These are phyloP conservation scores for Agaricus blazei DNA, from an alignment of 768 basidiomycete genomes.

Conservation along the genomic window DNA sequence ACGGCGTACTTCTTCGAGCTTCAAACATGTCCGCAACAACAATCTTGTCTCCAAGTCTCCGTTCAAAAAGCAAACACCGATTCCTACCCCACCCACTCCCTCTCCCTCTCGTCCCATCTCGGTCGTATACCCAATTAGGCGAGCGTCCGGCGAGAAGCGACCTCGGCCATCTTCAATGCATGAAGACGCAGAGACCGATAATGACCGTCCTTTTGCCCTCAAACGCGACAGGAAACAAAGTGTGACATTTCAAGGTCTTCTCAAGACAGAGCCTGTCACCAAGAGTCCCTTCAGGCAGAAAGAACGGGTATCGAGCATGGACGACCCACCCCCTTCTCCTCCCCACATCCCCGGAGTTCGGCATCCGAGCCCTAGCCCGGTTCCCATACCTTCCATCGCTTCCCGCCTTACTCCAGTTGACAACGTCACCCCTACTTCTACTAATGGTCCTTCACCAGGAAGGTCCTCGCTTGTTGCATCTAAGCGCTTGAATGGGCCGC, in stretches of 20 bases:
- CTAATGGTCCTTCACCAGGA: constrained; percentile 41
- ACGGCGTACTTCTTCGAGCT: constrained; percentile 73
- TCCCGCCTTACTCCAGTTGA: constrained; percentile 9
- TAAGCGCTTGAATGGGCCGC: constrained; percentile 72
- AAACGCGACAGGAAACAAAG: constrained; percentile 75
- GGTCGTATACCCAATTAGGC: constrained; percentile 34
- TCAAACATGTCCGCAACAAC: constrained; percentile 70
- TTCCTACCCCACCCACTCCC: constrained; percentile 45
- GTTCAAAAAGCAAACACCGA: constrained; percentile 55
- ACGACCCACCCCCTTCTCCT: constrained; percentile 23
- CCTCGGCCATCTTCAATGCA: constrained; percentile 69
- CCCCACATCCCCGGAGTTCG: constrained; percentile 19
- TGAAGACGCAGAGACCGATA: constrained; percentile 61
- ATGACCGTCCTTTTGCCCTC: constrained; percentile 63
- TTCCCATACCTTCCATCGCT: background rate
- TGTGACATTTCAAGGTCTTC: constrained; percentile 65
- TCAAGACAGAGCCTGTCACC: constrained; percentile 72
- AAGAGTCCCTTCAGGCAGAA: constrained; percentile 70
- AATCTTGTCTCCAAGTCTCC: constrained; percentile 85
- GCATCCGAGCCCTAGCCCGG: constrained; percentile 14
- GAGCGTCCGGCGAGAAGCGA: constrained; percentile 75
- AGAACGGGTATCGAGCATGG: constrained; percentile 21
- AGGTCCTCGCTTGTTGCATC: constrained; percentile 63
- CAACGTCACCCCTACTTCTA: constrained; percentile 23
- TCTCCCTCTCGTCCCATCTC: constrained; percentile 29